Percentiles rank a stretch among this genome's conserved stretches.
phyloP scores from a whole-genome alignment of 768 basidiomycete species.

The Auricularia sp. region DNA sequence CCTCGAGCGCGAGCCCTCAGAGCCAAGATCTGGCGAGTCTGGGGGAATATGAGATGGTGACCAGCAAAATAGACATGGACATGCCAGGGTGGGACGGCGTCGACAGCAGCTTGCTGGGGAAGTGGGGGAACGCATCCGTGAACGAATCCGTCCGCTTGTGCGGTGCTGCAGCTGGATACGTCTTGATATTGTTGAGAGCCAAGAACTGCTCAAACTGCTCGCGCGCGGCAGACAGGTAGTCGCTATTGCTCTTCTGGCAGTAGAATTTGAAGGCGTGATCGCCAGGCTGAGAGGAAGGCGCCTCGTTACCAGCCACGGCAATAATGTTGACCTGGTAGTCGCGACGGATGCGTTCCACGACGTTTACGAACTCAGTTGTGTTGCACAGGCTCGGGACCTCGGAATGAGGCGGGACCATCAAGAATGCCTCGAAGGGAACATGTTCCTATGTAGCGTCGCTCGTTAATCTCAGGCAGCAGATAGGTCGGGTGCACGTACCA shows the following conservation, averaged over 20 bases:
- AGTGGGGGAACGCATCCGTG: slow-evolving; percentile 91
- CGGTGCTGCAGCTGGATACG: slow-evolving; percentile 62
- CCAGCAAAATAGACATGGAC: slow-evolving; percentile 31
- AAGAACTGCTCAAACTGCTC: slow-evolving; percentile 93
- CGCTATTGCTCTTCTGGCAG: slow-evolving; percentile 90
- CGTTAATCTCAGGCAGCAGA: background rate
- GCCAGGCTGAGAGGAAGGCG: slow-evolving; percentile 44
- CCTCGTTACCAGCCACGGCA: slow-evolving; percentile 43
- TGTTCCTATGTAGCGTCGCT: slow-evolving; percentile 56
- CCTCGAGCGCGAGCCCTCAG: background rate
- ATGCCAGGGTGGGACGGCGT: slow-evolving; percentile 58
- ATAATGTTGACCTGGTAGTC: slow-evolving; percentile 88
- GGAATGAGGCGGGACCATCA: slow-evolving; percentile 75
- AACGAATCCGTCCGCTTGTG: slow-evolving; percentile 89
- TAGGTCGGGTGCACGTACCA: slow-evolving; percentile 41
- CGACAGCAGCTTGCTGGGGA: slow-evolving; percentile 88
- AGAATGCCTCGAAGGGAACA: slow-evolving; percentile 92
- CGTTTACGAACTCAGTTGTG: slow-evolving; percentile 74
- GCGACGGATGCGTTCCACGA: slow-evolving; percentile 84
- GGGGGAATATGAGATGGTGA: slow-evolving; percentile 9
- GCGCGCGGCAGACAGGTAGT: slow-evolving; percentile 79
- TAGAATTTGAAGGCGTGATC: slow-evolving; percentile 93
- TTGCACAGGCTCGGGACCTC: slow-evolving; percentile 69
- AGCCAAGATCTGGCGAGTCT: background rate
- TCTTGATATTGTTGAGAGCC: slow-evolving; percentile 70